Conservation (phyloP, 768 basidiomycete species). For the Pleurotus pulmonarius region DNA sequence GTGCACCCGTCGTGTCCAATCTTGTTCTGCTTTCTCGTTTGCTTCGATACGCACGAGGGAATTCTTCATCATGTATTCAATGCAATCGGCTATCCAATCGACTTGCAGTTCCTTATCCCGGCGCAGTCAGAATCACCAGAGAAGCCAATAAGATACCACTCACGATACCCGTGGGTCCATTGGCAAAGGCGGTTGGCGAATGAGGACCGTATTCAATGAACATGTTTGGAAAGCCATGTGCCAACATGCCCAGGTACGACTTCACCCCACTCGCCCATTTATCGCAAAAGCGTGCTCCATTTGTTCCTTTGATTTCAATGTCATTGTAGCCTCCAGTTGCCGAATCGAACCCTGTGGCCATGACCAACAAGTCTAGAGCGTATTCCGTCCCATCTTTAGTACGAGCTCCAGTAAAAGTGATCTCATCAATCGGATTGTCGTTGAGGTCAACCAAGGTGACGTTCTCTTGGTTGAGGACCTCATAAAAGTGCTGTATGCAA, state of each 20-base stretch:
- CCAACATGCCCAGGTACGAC: constrained; percentile 13
- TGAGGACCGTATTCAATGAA: constrained; percentile 15
- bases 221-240: constrained; percentile 13
- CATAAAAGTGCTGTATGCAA: not conserved
- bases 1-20: constrained; percentile 7
- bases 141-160: not conserved
- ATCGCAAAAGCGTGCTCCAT: constrained; percentile 10
- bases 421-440: constrained; percentile 11
- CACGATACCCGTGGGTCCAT: constrained; percentile 13
- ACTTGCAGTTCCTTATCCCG: constrained; percentile 14
- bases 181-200: constrained; percentile 11
- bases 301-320: constrained; percentile 14
- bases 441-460: constrained; percentile 13
- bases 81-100: constrained; percentile 12
- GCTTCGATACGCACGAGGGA: constrained; percentile 11
- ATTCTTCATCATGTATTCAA: constrained; percentile 9
- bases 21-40: constrained; percentile 8
- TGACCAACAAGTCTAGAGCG: constrained; percentile 13
- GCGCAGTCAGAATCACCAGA: not conserved
- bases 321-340: constrained; percentile 9
- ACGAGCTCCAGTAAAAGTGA: constrained; percentile 12
- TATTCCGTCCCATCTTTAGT: constrained; percentile 10
- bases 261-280: constrained; percentile 13
- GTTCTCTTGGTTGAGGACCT: constrained; percentile 12
- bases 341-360: constrained; percentile 15